Base-by-base conservation (phyloP, 192 early-diverging fungal genomes). In the Diversispora eburnea region DNA sequence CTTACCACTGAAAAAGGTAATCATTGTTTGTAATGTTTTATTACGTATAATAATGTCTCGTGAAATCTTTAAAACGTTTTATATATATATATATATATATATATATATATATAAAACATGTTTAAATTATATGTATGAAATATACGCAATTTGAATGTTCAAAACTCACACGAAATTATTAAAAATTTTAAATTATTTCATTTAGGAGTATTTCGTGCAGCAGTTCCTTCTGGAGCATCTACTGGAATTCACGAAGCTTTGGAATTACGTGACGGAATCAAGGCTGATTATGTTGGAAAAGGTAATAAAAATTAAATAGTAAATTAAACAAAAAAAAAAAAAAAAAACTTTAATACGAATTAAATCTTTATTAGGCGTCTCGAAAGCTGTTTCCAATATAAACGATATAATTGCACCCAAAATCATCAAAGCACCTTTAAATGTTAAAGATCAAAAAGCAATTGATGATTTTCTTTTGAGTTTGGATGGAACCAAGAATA, bases 241-340 rank as follows among this genome's bases (percentile, higher is more conserved):
- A 99, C 97, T 61, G 97, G 97, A 81, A 89, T 99, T 79, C 92
- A 99, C 86, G 97, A 99, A 86, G 97, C 97, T 61, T 86, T 98
- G 39, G 97, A 99, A 87, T 92, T 99, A 65, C 95, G 97, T 80
- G 97, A 99, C 72, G 88, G 87, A 51, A 88, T 92, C 78, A 90
- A 90, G 83, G 67, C 75, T 65, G 86, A 86, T 52, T 98, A 98
- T 86, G 80, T 95, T 77, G 97, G 97, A 87, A 99, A 99, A 87
- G 92, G 93, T 95, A 88, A 76, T 81, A 52, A 20, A 52, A 51
- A 3, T n/a, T 10, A n/a, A 48, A 13, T 72, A 47, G 13, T 17
- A 59, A 9, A 43, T 47, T 22, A 60, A 49, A 9, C 15, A 1
- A 19, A 19, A 13, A 57, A 7, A 43, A 52, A 45, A 10, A 19